phyloP scores from a whole-genome alignment of 208 protist genomes.

The Crithidia sp. region DNA sequence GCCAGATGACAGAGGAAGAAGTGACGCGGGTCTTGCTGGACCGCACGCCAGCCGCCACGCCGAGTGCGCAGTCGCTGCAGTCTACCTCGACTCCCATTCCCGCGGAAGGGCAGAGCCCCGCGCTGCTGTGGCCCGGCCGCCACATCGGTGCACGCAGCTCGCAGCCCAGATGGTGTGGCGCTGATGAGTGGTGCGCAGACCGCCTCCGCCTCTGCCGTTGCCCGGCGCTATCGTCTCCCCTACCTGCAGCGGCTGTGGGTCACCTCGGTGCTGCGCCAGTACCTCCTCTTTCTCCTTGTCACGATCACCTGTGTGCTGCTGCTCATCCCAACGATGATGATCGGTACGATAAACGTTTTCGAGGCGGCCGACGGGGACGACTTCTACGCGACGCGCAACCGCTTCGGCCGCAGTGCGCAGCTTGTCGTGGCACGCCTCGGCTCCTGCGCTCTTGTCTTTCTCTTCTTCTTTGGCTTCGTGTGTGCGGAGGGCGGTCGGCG shows the following conservation, averaged over 20 bases:
- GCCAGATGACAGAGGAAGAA: conserved; percentile 12
- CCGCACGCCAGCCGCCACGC: conserved; percentile 3
- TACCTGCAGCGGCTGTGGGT: conserved; percentile 52
- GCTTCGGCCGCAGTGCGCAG: conserved; percentile 35
- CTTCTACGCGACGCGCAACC: conserved; percentile 41
- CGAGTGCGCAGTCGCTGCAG: conserved; percentile 5
- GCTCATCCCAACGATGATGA: conserved; percentile 38
- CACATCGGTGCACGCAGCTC: too few species aligned
- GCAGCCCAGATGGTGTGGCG: too few species aligned
- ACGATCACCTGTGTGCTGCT: conserved; percentile 26
- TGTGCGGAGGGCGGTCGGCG: neutral
- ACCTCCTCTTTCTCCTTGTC: conserved; percentile 43
- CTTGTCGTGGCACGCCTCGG: conserved; percentile 29
- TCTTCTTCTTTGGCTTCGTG: conserved; percentile 17
- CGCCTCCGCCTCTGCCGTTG: neutral
- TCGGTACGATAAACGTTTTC: conserved; percentile 38
- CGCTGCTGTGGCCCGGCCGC: neutral
- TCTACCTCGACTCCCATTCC: neutral
- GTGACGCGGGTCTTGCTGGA: conserved; percentile 14
- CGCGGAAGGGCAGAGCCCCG: neutral
- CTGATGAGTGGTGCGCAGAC: too few species aligned
- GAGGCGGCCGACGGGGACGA: conserved; percentile 27
- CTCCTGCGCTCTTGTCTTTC: conserved; percentile 11
- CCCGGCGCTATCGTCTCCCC: conserved; percentile 30
- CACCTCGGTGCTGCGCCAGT: conserved; percentile 50